Conservation (phyloP, 371 early-diverging fungal species). For the Saksenaea vasiformis region DNA sequence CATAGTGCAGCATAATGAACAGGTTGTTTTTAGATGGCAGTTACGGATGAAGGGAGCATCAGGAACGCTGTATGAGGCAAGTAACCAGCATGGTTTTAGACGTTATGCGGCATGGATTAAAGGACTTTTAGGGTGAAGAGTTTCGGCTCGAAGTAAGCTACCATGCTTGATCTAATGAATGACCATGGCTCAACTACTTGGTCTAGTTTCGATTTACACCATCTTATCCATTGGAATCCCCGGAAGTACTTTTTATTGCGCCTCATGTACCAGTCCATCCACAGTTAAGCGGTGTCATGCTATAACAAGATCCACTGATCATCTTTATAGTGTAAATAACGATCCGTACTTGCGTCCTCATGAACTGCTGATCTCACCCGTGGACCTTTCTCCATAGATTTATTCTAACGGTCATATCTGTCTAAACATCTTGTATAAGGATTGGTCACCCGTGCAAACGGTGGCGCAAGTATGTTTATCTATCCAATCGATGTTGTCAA, state of each 20-base stretch:
- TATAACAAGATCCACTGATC: slow-evolving; percentile 2
- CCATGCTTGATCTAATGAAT: not conserved
- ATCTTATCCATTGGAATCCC: slow-evolving; percentile 86
- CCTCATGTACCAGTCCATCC: slow-evolving; percentile 81
- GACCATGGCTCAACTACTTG: not conserved
- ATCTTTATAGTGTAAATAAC: slow-evolving; percentile 5
- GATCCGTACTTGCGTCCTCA: slow-evolving; percentile 2
- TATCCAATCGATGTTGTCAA: slow-evolving; percentile 90
- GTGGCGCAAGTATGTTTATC: slow-evolving; percentile 92
- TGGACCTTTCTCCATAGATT: slow-evolving; percentile 44
- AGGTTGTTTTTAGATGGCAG: slow-evolving; percentile 52
- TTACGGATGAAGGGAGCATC: slow-evolving; percentile 64
- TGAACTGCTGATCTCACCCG: not conserved
- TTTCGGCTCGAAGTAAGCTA: slow-evolving; percentile 64
- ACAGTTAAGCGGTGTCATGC: slow-evolving; percentile 56
- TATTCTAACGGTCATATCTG: slow-evolving; percentile 96
- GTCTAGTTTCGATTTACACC: slow-evolving; percentile 77
- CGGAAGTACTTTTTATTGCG: slow-evolving; percentile 78
- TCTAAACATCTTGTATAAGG: slow-evolving; percentile 92
- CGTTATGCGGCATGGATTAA: not conserved
- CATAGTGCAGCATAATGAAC: not conserved
- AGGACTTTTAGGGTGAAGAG: slow-evolving; percentile 51
- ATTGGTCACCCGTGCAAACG: slow-evolving; percentile 96
- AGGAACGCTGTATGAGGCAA: slow-evolving; percentile 69
- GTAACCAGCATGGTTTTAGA: not conserved